Percentiles rank a stretch among this genome's conserved stretches.
These are phyloP conservation scores for Lumnitzera littorea DNA, from an alignment of 345 rosid species.

Conservation along the genomic window DNA sequence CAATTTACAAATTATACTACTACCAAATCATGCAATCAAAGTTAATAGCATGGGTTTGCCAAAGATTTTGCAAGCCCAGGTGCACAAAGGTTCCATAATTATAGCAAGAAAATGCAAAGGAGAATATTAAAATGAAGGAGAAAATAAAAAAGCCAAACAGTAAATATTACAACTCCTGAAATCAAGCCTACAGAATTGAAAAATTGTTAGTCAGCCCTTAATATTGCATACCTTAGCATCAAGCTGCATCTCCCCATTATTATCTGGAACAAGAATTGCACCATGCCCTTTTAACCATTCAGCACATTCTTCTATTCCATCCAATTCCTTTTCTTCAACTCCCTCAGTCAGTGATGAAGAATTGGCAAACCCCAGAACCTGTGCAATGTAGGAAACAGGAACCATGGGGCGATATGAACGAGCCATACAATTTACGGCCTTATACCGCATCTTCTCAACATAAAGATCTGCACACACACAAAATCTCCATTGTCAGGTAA, in stretches of 20 bases:
- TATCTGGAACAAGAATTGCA: conserved; percentile 52
- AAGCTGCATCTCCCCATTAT: conserved; percentile 62
- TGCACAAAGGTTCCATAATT: no score
- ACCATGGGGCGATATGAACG: conserved; percentile 85
- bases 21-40: neutral
- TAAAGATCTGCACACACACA: conserved; percentile 56
- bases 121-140: neutral
- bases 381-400: conserved; percentile 68
- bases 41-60: neutral
- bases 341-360: conserved; percentile 29
- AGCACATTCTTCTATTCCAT: conserved; percentile 59
- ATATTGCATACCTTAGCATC: conserved; percentile 59
- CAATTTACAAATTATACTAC: no score
- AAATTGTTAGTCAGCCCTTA: no score
- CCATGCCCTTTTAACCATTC: conserved; percentile 95
- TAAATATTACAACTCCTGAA: neutral
- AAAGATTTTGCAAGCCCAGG: no score
- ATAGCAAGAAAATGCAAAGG: no score
- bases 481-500: neutral
- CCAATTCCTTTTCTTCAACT: conserved; percentile 42
- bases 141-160: neutral
- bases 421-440: conserved; percentile 82
- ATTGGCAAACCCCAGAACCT: conserved; percentile 61
- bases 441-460: conserved; percentile 86
- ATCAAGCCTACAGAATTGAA: no score